A percentile compares a stretch with the other conserved stretches of the same genome.
phyloP scores from a whole-genome alignment of 2,329 filamentous ascomycete genomes.

The Cadophora malorum region DNA sequence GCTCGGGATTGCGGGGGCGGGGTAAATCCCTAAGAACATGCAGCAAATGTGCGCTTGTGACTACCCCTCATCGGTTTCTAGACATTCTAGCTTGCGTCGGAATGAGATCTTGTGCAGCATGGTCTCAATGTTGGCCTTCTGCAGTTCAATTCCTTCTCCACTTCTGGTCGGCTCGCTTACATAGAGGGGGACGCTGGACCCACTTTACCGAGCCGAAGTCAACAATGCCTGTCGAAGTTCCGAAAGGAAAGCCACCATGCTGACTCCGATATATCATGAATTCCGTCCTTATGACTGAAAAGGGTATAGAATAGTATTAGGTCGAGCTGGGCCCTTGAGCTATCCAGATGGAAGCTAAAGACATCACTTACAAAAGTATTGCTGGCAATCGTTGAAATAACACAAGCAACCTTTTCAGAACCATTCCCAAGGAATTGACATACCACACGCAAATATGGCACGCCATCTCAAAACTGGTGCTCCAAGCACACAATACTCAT shows the following conservation, averaged over 20 bases:
- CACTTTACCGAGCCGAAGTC: slow-evolving; percentile 11
- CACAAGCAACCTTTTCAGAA: not conserved
- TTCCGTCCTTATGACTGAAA: not conserved
- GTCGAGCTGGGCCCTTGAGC: not conserved
- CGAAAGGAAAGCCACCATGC: not conserved
- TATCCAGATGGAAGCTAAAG: not conserved
- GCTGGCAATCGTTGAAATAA: not conserved
- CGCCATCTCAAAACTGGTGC: slow-evolving; percentile 1
- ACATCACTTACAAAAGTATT: not conserved
- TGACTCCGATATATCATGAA: not conserved
- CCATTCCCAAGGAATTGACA: not conserved
- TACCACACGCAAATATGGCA: not conserved
- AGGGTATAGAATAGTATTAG: not conserved
- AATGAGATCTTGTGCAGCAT: not conserved
- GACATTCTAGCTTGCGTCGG: not conserved
- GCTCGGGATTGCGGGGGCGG: slow-evolving; percentile 2
- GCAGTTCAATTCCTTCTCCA: not conserved
- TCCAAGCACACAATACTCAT: not conserved
- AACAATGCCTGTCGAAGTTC: not conserved
- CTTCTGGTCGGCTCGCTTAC: not conserved
- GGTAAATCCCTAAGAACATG: not conserved
- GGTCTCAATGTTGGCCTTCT: not conserved
- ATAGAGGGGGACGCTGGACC: not conserved
- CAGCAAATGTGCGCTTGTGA: not conserved
- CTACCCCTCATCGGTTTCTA: not conserved